Conservation (phyloP, 345 rosid species). For the Gossypium thurberi region DNA sequence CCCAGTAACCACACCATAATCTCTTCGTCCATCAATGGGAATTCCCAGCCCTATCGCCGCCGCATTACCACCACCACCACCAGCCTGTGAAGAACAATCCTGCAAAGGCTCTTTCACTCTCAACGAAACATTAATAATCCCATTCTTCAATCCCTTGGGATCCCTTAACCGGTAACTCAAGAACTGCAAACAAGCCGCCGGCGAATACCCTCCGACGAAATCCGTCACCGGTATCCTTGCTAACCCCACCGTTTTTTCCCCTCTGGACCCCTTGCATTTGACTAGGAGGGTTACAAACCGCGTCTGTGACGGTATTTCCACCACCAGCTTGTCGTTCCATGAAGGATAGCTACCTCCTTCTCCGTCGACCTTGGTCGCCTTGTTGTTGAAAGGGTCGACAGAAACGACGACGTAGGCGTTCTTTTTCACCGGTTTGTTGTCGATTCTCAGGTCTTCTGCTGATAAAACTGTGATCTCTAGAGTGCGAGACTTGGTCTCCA, state of each 20-base stretch:
- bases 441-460: constrained; percentile 43
- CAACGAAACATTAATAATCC: constrained; percentile 57
- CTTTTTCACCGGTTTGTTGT: constrained; percentile 38
- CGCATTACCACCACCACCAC: neutral
- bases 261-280: constrained; percentile 17
- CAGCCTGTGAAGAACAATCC: constrained; percentile 19
- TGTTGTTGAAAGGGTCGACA: constrained; percentile 15
- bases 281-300: constrained; percentile 40
- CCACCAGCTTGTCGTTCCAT: constrained; percentile 48
- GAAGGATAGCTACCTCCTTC: constrained; percentile 44
- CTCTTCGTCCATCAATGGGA: constrained; percentile 8
- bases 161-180: constrained; percentile 70
- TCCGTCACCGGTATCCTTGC: constrained; percentile 45
- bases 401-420: constrained; percentile 30
- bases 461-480: constrained; percentile 55
- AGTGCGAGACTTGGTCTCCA: constrained; percentile 15
- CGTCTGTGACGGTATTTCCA: constrained; percentile 31
- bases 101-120: constrained; percentile 29
- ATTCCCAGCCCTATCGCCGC: neutral
- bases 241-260: constrained; percentile 13
- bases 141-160: constrained; percentile 33
- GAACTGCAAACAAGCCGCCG: constrained; percentile 44
- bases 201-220: constrained; percentile 42
- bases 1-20: constrained; percentile 33
- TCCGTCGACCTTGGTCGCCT: constrained; percentile 17